A percentile compares a stretch with the other conserved stretches of the same genome.
Evolutionary conservation across 129 eudicot species (phyloP).

Genomic region (Apium graveolens): DNA sequence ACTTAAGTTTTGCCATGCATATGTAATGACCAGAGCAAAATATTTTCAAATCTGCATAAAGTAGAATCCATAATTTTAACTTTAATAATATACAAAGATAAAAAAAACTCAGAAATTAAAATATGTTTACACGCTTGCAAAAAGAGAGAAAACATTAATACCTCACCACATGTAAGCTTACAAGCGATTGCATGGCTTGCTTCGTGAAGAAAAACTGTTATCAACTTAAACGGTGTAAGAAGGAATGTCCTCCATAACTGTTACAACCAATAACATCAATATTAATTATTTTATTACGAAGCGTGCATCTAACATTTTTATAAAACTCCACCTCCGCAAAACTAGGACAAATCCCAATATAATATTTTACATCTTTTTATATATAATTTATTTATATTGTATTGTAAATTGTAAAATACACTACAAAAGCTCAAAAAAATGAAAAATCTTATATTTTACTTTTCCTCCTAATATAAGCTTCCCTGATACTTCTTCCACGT

Average conservation of each 20-base stretch:
- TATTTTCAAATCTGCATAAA: not conserved
- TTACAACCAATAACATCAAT: slow-evolving; percentile 1
- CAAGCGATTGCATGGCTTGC: slow-evolving; percentile 99
- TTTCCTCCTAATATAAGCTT: not conserved
- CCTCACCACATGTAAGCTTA: slow-evolving; percentile 95
- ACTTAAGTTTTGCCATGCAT: not conserved
- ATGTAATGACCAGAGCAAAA: not conserved
- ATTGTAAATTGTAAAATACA: too few relatives aligned
- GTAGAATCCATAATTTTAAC: not conserved
- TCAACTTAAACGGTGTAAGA: slow-evolving; percentile 94
- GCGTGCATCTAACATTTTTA: not conserved
- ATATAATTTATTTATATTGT: too few relatives aligned
- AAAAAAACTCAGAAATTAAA: not conserved
- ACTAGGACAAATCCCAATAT: not conserved
- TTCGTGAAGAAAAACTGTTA: slow-evolving; percentile 98
- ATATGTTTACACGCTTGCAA: not conserved
- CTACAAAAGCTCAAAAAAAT: not conserved
- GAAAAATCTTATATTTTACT: too few relatives aligned
- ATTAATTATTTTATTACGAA: not conserved
- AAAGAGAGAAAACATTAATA: slow-evolving; percentile 17
- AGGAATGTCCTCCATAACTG: slow-evolving; percentile 94
- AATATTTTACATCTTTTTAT: not conserved
- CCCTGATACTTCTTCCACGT: not conserved
- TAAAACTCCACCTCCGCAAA: not conserved
- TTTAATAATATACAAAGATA: not conserved